Conservation (phyloP, 2,329 filamentous ascomycete genomes). For the Fusarium phyllophilum region DNA sequence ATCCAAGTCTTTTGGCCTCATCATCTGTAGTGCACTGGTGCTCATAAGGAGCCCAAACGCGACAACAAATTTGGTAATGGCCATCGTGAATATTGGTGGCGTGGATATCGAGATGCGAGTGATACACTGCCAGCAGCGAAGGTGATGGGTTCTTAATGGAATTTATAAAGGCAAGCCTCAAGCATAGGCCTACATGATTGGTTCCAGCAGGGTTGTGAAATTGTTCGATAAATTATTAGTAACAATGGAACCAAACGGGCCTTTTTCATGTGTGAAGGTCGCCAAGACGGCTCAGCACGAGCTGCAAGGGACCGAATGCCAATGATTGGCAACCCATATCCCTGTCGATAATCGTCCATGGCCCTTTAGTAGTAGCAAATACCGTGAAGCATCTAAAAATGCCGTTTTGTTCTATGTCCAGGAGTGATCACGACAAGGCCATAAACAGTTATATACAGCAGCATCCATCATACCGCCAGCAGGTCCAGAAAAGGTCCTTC, state of each 20-base stretch:
- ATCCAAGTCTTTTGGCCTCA: not conserved
- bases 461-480: not conserved
- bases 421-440: not conserved
- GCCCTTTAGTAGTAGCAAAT: no score
- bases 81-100: not conserved
- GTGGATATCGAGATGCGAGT: not conserved
- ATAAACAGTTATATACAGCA: no score
- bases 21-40: not conserved
- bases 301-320: not conserved
- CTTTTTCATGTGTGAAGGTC: not conserved
- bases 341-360: not conserved
- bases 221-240: not conserved
- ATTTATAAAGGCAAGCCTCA: no score
- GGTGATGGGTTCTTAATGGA: not conserved
- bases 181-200: not conserved
- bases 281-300: not conserved
- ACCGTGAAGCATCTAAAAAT: no score
- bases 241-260: not conserved
- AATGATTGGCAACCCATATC: not conserved
- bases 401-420: not conserved
- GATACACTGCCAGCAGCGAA: not conserved
- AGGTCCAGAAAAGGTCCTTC: no score
- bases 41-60: not conserved
- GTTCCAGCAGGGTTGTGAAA: not conserved
- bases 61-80: not conserved